These are phyloP conservation scores for Aureobasidium melanogenum DNA, from an alignment of 2,329 filamentous ascomycete genomes.

Conservation along the genomic window DNA sequence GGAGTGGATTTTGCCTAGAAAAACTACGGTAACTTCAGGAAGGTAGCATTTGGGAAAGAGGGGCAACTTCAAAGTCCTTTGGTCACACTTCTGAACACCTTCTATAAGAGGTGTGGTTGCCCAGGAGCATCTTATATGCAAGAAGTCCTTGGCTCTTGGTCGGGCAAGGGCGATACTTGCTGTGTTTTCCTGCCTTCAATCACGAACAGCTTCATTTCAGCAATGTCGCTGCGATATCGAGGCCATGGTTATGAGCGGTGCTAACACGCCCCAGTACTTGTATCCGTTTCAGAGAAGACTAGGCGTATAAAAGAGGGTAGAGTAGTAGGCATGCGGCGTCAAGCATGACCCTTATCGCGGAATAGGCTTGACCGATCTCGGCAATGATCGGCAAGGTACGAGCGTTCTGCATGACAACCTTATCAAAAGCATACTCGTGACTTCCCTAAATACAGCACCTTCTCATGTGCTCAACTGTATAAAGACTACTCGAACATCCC, in stretches of 20 bases:
- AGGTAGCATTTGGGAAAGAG: not conserved
- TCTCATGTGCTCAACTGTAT: not conserved
- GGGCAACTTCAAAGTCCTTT: not conserved
- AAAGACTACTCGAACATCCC: not conserved
- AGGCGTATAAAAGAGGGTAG: too few species aligned
- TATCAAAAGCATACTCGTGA: slow-evolving; percentile 4
- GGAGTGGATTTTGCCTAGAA: not conserved
- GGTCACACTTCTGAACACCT: not conserved
- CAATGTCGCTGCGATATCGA: not conserved
- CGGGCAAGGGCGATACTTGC: not conserved
- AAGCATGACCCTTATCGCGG: not conserved
- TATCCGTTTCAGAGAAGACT: too few species aligned
- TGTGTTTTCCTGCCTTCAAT: not conserved
- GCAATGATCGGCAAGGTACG: slow-evolving; percentile 6
- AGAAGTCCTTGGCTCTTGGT: not conserved
- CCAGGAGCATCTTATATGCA: not conserved
- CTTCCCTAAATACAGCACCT: not conserved
- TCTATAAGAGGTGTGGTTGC: slow-evolving; percentile 1
- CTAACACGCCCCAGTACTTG: too few species aligned
- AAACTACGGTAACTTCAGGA: not conserved
- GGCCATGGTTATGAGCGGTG: too few species aligned
- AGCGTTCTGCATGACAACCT: slow-evolving; percentile 10
- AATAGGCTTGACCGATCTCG: not conserved
- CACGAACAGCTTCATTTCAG: not conserved
- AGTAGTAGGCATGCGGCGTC: not conserved